A percentile compares a stretch with the other conserved stretches of the same genome.
Conservation (phyloP, 1,284 basidiomycete species). For the Coniferiporia sulphurascens region DNA sequence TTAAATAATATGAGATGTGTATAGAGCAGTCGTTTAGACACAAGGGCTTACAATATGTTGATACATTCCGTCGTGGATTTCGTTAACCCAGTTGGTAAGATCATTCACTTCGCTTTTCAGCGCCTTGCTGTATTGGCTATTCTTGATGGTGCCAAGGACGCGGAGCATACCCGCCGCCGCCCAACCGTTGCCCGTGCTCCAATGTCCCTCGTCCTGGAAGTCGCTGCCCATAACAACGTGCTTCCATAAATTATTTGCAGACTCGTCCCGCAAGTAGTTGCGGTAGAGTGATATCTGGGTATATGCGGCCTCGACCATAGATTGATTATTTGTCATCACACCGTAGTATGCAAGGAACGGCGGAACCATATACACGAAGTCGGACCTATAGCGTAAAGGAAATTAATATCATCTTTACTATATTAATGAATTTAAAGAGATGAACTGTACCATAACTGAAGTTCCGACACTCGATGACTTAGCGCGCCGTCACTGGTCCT, state of each 20-base stretch:
- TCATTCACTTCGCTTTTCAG: conserved; percentile 55
- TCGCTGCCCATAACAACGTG: conserved; percentile 57
- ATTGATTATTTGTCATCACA: conserved; percentile 59
- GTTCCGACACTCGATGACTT: conserved; percentile 63
- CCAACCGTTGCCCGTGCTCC: conserved; percentile 85
- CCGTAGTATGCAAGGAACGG: conserved; percentile 93
- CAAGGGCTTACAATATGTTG: conserved; percentile 30
- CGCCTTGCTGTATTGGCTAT: conserved; percentile 48
- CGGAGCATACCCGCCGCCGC: conserved; percentile 81
- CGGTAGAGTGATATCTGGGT: conserved; percentile 80
- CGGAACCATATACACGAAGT: conserved; percentile 85
- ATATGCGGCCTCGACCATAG: conserved; percentile 67
- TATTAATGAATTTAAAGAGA: neutral
- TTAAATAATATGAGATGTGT: conserved; percentile 7
- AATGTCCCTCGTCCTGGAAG: conserved; percentile 56
- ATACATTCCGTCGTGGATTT: conserved; percentile 75
- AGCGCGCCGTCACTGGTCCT: conserved; percentile 72
- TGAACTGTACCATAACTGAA: conserved; percentile 62
- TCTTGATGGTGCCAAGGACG: conserved; percentile 70
- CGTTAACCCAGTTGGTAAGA: conserved; percentile 61
- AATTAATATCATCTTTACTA: neutral
- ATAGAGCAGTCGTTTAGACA: conserved; percentile 9
- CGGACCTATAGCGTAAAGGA: conserved; percentile 44
- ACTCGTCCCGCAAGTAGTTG: conserved; percentile 47
- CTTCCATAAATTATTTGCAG: conserved; percentile 55